Evolutionary conservation across 371 early-diverging fungal genomes (phyloP), one percentile per base, ranked within the genome.

Genomic region (Basidiobolus meristosporus): DNA sequence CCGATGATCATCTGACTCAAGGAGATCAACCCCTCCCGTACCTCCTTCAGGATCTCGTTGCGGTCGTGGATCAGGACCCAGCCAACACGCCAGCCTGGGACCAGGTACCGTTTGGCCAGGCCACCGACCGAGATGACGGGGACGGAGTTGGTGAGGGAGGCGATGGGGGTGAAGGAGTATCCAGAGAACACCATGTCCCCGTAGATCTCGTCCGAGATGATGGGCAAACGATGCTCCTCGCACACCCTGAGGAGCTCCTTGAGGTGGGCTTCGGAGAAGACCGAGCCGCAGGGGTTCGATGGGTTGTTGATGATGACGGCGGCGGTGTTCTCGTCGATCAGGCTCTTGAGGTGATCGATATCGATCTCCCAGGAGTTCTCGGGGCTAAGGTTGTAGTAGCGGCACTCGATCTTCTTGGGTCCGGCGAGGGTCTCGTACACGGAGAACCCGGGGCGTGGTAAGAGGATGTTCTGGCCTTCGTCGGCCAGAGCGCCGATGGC

Each of bases 191-290:
- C 87, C 59, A 91, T 72, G 52, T 86, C 88, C 41, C 81, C 77
- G 49, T 91, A 91, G 44, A 91, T 91, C 53, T 91, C 91, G 48
- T 90, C 91, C 6, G 87, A 68, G 46, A 91, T 84, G 14, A 90
- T 63, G 31, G 90, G 89, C 18, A 91, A 48, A 48, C 68, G 66
- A 52, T 81, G 68, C 35, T 64, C 67, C 45, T 82, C 82, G 40
- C 82, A 82, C 5, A 87, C 56, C 1, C 48, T 62, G 38, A 87
- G 48, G 30, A 89, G 72, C 26, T 64, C 74, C 32, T 60, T 46
- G 20, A 91, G 54, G 48, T 89, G 90, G 18, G 68, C 57, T 21
- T 65, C 58, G 22, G 74, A 60, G 45, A 71, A 91, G 11, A 83
- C 84, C 12, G 88, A 87, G 7, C 91, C 91, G 49, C 91, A 90